phyloP scores from a whole-genome alignment of 768 basidiomycete species.

The Termitomyces sp. region DNA sequence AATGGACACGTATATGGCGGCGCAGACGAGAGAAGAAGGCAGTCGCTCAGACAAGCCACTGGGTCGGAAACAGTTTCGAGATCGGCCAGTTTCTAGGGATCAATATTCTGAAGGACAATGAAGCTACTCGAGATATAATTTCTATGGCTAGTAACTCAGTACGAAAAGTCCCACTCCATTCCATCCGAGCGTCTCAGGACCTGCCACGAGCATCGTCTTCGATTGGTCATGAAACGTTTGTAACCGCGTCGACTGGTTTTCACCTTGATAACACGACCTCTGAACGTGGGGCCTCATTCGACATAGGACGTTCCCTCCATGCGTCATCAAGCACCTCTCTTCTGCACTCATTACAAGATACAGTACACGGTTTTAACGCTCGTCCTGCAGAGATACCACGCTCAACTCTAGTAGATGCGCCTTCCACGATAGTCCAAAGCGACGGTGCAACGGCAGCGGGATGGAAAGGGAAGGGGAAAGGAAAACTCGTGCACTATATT shows the following conservation, averaged over 20 bases:
- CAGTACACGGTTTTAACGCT: conserved; percentile 7
- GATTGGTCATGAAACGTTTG: conserved; percentile 18
- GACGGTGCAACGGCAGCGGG: conserved; percentile 4
- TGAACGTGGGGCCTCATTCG: not conserved
- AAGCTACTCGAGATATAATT: conserved; percentile 10
- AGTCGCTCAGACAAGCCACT: conserved; percentile 26
- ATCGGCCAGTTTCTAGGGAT: conserved; percentile 75
- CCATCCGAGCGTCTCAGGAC: conserved; percentile 2
- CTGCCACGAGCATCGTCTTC: conserved; percentile 8
- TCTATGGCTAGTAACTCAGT: conserved; percentile 8
- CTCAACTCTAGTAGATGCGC: conserved; percentile 14
- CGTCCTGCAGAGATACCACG: conserved; percentile 14
- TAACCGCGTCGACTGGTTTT: conserved; percentile 21
- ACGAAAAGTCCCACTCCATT: not conserved
- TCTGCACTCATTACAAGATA: conserved; percentile 8
- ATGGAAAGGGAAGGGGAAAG: conserved; percentile 29
- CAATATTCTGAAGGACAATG: conserved; percentile 44
- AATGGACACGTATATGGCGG: conserved; percentile 53
- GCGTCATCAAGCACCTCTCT: conserved; percentile 17
- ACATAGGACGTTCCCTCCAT: conserved; percentile 3
- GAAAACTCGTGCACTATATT: conserved; percentile 37
- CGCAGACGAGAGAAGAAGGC: conserved; percentile 30
- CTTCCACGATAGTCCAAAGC: conserved; percentile 11
- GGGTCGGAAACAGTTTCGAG: conserved; percentile 77
- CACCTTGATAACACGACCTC: conserved; percentile 2